Conservation (phyloP, 768 basidiomycete species). For the Leucosporidium yakuticum region DNA sequence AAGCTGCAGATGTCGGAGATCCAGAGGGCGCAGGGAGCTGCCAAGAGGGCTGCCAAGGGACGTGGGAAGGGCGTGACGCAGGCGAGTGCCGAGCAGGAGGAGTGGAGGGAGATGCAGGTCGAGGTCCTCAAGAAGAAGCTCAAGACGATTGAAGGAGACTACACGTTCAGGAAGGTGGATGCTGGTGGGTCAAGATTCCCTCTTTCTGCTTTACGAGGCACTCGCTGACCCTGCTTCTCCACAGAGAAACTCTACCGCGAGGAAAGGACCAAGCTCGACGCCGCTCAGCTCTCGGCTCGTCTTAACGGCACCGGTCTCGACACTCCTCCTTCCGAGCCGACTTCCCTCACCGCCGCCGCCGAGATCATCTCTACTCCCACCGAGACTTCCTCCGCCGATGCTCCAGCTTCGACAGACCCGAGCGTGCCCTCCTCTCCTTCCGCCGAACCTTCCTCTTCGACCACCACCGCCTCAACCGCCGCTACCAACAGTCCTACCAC, state of each 20-base stretch:
- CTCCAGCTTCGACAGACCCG: background rate
- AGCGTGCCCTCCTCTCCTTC: too few species aligned
- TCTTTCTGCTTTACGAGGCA: background rate
- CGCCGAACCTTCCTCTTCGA: background rate
- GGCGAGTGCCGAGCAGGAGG: constrained; percentile 14
- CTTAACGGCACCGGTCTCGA: constrained; percentile 45
- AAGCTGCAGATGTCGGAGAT: constrained; percentile 56
- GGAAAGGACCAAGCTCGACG: constrained; percentile 54
- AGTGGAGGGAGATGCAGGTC: constrained; percentile 18
- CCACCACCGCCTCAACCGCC: background rate
- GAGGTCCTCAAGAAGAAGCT: constrained; percentile 25
- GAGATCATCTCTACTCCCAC: background rate
- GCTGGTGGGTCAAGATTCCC: constrained; percentile 44
- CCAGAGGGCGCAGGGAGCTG: constrained; percentile 42
- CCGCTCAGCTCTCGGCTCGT: constrained; percentile 37
- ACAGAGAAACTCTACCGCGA: constrained; percentile 52
- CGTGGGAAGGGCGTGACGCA: constrained; percentile 13
- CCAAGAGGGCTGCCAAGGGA: constrained; percentile 23
- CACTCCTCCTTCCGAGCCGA: background rate
- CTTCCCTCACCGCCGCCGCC: background rate
- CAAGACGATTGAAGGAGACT: constrained; percentile 51
- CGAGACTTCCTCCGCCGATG: background rate
- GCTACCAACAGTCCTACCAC: background rate
- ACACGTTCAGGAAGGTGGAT: constrained; percentile 65
- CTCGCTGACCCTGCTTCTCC: background rate